Base-by-base conservation (phyloP, 2,329 filamentous ascomycete species). In the Colletotrichum gigasporum region DNA sequence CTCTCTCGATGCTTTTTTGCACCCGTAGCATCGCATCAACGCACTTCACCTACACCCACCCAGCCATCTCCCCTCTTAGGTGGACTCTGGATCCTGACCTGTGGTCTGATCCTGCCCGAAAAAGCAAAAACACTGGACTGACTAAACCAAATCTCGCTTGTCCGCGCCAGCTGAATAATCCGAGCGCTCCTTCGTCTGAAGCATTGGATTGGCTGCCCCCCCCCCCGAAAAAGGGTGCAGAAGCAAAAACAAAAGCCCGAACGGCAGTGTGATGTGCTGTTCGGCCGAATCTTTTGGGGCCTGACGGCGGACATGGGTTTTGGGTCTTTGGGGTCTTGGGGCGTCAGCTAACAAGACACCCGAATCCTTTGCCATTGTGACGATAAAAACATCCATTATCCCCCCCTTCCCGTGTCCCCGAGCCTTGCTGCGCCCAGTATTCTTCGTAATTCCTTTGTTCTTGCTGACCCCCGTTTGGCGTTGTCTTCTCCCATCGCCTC, bases 171-270 rank as follows among this genome's bases (percentile, higher is more conserved):
- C 55, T 60, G 32, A 48, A 44, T 28, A 61, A 64, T 50, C 61
- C 39, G 55, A 64, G 61, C 61, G 54, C n/a, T 44, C 35, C 37
- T 55, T 48, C 55, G 48, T 64, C 55, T 64, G 61, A 64, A 64
- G 61, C 61, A 54, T 64, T 61, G 47, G 47, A 54, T 60, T 64
- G 34, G 47, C 16, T 20, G 24, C 42, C 20, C 52, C 35, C n/a
- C n/a, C n/a, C n/a, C n/a, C n/a, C n/a, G n/a, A n/a, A n/a, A n/a
- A 8, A 16, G 22, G 26, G 37, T 45, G 6, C 10, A 42, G n/a
- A n/a, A n/a, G n/a, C 14, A 20, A 22, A 30, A 30, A 12, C 4
- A 39, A 48, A 26, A 30, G 44, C 4, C 44, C 26, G 34, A 51
- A 26, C 32, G 16, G 34, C 44, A 41, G 18, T 7, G 24, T 24